Percentiles rank a stretch among this genome's conserved stretches.
These are phyloP conservation scores for Cytospora leucostoma DNA, from an alignment of 2,329 filamentous ascomycete genomes.

Conservation along the genomic window DNA sequence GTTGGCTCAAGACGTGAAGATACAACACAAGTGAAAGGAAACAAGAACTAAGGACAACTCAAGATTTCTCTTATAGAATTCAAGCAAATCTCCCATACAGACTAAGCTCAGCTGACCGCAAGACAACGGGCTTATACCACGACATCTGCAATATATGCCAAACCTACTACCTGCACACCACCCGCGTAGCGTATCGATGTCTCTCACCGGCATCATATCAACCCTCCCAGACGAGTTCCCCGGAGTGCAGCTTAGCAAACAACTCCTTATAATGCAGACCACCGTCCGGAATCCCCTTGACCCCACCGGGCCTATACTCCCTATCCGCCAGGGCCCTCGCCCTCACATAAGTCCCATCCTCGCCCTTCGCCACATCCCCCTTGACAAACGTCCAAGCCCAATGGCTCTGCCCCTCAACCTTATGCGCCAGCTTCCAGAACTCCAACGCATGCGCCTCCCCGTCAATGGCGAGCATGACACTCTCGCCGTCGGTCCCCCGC, in stretches of 20 bases:
- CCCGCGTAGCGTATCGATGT: too few relatives aligned
- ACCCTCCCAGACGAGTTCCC: neutral
- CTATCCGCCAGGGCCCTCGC: neutral
- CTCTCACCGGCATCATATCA: neutral
- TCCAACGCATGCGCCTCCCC: slow-evolving; percentile 16
- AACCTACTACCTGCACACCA: too few relatives aligned
- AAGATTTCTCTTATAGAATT: too few relatives aligned
- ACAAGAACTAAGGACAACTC: too few relatives aligned
- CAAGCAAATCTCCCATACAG: too few relatives aligned
- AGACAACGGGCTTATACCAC: too few relatives aligned
- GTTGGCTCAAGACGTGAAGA: too few relatives aligned
- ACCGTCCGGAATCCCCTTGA: neutral
- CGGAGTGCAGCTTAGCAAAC: neutral
- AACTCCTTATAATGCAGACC: neutral
- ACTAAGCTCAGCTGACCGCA: too few relatives aligned
- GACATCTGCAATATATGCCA: too few relatives aligned
- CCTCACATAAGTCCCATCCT: slow-evolving; percentile 9
- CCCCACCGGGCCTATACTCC: slow-evolving; percentile 1
- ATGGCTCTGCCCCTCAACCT: slow-evolving; percentile 19
- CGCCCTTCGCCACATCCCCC: slow-evolving; percentile 6
- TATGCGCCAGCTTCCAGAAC: slow-evolving; percentile 21
- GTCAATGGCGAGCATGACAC: slow-evolving; percentile 3
- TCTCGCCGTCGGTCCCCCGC: slow-evolving; percentile 2
- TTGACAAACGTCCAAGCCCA: slow-evolving; percentile 22
- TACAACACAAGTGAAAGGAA: too few relatives aligned